Conservation (phyloP, 768 basidiomycete genomes). For the Lactifluus piperatus region DNA sequence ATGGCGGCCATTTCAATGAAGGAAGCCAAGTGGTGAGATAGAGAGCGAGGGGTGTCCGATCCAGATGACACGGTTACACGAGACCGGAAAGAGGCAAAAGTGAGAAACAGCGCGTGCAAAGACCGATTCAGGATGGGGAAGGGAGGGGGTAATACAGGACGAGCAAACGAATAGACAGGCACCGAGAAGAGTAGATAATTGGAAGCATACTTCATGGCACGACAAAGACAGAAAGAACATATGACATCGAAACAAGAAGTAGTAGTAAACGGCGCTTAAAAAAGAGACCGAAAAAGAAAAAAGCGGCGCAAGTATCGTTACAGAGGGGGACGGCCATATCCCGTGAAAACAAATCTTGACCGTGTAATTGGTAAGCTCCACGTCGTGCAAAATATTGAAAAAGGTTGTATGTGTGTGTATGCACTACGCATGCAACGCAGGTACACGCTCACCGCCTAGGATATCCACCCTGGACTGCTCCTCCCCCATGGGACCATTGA, state of each 20-base stretch:
- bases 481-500: conserved; percentile 20
- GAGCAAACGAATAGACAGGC: conserved; percentile 4
- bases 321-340: conserved; percentile 9
- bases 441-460: conserved; percentile 16
- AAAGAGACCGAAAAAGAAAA: conserved; percentile 3
- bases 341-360: background rate
- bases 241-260: conserved; percentile 18
- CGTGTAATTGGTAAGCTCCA: conserved; percentile 3
- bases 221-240: conserved; percentile 6
- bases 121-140: conserved; percentile 11
- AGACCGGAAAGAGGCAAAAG: conserved; percentile 4
- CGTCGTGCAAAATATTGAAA: background rate
- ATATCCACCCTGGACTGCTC: conserved; percentile 20
- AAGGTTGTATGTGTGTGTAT: background rate
- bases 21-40: conserved; percentile 12
- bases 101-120: conserved; percentile 5
- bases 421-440: background rate
- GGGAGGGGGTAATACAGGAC: conserved; percentile 16
- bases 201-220: conserved; percentile 16
- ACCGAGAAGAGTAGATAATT: conserved; percentile 5
- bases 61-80: conserved; percentile 18
- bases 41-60: conserved; percentile 12
- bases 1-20: background rate
- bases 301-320: conserved; percentile 11
- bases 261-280: conserved; percentile 7